Base-by-base conservation (phyloP, 2,329 filamentous ascomycete species). In the Microcyclospora pomicola region DNA sequence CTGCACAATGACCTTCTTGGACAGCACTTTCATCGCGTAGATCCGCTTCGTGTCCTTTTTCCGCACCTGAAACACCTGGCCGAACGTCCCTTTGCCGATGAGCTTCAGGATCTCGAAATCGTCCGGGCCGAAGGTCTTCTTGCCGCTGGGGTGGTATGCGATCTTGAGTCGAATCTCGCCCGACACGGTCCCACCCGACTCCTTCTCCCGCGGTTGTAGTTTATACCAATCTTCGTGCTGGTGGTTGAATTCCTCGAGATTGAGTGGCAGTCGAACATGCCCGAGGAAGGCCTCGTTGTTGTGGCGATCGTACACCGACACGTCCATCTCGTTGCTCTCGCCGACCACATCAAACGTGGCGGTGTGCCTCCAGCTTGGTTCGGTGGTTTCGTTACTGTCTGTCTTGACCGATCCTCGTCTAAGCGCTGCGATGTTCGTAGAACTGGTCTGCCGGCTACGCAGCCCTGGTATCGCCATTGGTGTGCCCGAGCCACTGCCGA, bases 1-100 rank as follows among this genome's bases (percentile, higher is more conserved):
- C 64, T 98, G 91, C 16, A 98, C 91, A 54, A 98, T 98, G 37
- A 98, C 91, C 69, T 98, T 98, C 71, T 98, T 98, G 36, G 91
- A 95, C 27, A 98, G 68, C 2, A 98, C 88, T 63, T 98, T 98
- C 91, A 98, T 98, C 44, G 91, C 91, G 55, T 98, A 98, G 43
- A 98, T 95, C 33, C 91, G 80, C 52, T 79, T 77, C 0, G 88
- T 95, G 59, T 98, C 91, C 68, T 84, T 91, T 73, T 98, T 98
- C 51, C 85, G 80, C 6, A 98, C 91, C 59, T 98, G 91, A 59
- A 96, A 98, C 2, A 98, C 91, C 60, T 98, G 91, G 1, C 91
- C 91, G 58, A 98, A 98, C 0, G 91, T 98, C 38, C 91, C 91
- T 63, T 96, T 96, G 45, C 91, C 91, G 48, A 98, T 96, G 40